Percentiles rank a stretch among this genome's conserved stretches.
phyloP scores from a whole-genome alignment of 164 flowering plant species.

The Platanus orientalis region DNA sequence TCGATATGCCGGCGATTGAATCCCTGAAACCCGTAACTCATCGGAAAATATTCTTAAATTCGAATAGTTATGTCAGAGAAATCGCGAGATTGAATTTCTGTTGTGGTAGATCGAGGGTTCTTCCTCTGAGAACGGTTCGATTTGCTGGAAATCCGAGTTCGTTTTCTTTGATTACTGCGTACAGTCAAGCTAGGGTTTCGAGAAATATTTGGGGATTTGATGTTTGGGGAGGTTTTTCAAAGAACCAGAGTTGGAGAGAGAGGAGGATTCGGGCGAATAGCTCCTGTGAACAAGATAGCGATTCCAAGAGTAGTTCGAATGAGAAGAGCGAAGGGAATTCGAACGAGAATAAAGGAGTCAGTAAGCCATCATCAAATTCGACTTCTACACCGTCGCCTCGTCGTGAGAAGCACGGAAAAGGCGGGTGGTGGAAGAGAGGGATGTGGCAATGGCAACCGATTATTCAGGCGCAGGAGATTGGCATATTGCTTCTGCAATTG shows the following conservation, averaged over 20 bases:
- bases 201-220: slow-evolving; percentile 21
- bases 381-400: slow-evolving; percentile 29
- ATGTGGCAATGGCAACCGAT: slow-evolving; percentile 83
- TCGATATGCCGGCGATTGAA: slow-evolving; percentile 33
- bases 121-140: slow-evolving; percentile 17
- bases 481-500: slow-evolving; percentile 69
- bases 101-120: slow-evolving; percentile 28
- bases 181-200: slow-evolving; percentile 20
- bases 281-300: slow-evolving; percentile 50
- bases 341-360: slow-evolving; percentile 26
- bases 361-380: slow-evolving; percentile 28
- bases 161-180: slow-evolving; percentile 9
- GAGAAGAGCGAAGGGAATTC: slow-evolving; percentile 35
- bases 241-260: slow-evolving; percentile 17
- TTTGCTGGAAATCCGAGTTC: slow-evolving; percentile 18
- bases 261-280: slow-evolving; percentile 35
- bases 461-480: slow-evolving; percentile 77
- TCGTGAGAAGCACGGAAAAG: slow-evolving; percentile 48
- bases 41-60: slow-evolving; percentile 14
- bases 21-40: slow-evolving; percentile 25
- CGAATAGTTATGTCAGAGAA: slow-evolving; percentile 11
- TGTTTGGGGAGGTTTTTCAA: slow-evolving; percentile 25
- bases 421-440: slow-evolving; percentile 51
- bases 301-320: slow-evolving; percentile 34
- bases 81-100: slow-evolving; percentile 16